These are phyloP conservation scores for Annona squamosa DNA, from an alignment of 164 flowering plant genomes.

Conservation along the genomic window DNA sequence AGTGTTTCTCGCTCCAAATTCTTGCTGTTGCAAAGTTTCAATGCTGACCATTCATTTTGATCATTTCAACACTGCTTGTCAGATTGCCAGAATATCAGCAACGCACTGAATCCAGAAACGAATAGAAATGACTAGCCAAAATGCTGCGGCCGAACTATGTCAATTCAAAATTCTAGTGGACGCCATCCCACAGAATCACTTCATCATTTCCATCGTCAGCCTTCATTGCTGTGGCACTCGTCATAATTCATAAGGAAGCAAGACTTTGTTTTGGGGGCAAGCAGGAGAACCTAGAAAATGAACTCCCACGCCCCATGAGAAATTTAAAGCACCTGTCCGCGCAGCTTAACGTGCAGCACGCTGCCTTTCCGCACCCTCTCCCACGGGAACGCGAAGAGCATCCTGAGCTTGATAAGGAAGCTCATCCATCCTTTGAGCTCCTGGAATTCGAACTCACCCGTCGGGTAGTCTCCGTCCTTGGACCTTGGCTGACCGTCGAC, in stretches of 20 bases:
- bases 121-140: not conserved
- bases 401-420: slow-evolving; percentile 53
- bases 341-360: slow-evolving; percentile 66
- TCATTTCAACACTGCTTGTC: not conserved
- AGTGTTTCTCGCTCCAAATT: not conserved
- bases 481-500: slow-evolving; percentile 16
- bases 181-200: no score
- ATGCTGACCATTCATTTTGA: not conserved
- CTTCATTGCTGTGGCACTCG: not conserved
- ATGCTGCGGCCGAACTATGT: not conserved
- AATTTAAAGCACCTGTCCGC: slow-evolving; percentile 60
- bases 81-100: not conserved
- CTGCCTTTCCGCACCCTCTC: slow-evolving; percentile 73
- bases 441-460: slow-evolving; percentile 57
- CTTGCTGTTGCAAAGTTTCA: not conserved
- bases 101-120: not conserved
- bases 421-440: slow-evolving; percentile 47
- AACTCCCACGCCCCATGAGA: not conserved
- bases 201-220: no score
- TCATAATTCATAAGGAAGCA: not conserved
- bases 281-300: not conserved
- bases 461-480: slow-evolving; percentile 42
- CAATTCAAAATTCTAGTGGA: no score
- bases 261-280: not conserved
- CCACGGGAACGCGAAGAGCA: slow-evolving; percentile 86